Evolutionary conservation across 441 rosid genomes (phyloP), one percentile per base, ranked within the genome.

Genomic region (Erysimum cheiri): DNA sequence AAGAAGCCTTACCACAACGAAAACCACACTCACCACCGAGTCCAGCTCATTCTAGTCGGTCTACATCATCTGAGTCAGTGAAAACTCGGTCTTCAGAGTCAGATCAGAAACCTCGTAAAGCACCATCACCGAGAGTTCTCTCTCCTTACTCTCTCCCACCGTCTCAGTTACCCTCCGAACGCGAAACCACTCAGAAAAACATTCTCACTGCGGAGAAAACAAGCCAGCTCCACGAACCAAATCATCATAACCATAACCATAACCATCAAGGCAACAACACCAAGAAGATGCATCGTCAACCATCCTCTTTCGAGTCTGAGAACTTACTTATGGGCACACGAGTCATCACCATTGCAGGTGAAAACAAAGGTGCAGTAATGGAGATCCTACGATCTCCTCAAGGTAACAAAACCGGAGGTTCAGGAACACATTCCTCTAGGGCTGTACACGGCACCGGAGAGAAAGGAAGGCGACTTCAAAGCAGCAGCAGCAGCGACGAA

Each of bases 281-380:
- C 12, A 63, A 41, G 35, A 70, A 53, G 67, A 39, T 52, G 13
- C 65, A 73, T n/a, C 67, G 44, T 13, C 41, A 35, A 6, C 48
- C 73, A 65, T 52, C 57, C 28, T 40, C 67, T 4, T 80, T 82
- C 0, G 90, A 80, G 26, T 71, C 88, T 1, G 87, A 87, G 10
- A 81, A 74, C 50, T 41, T 64, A 22, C 44, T 22, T 22, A 22
- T 68, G 52, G 82, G 82, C 15, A 64, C 78, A 77, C 82, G 60
- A 36, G 6, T 80, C 69, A 72, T 88, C 31, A 60, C 64, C 57
- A 79, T 93, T 55, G 85, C 97, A 9, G 95, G 96, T 8, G 90
- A 91, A 53, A 93, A 93, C 85, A 88, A 78, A 78, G 98, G 98
- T 11, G 98, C 97, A 28, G 47, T 71, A 39, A 93, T 93, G 98